Percentiles rank a stretch among this genome's conserved stretches.
Conservation (phyloP, 257 asterid species). For the Penstemon davidsonii region DNA sequence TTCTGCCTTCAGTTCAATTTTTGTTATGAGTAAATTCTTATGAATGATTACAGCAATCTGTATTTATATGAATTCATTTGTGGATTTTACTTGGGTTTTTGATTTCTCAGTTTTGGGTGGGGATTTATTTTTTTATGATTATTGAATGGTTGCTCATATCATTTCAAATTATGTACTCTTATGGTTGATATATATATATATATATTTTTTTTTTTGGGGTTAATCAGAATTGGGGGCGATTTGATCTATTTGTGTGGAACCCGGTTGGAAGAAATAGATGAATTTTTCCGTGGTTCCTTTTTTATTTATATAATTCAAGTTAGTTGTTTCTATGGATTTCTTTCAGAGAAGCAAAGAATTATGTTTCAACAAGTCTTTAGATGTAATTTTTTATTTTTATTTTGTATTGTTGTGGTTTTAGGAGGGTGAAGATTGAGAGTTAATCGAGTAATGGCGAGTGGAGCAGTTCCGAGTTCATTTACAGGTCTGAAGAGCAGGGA, state of each 20-base stretch:
- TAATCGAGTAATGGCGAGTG: conserved; percentile 68
- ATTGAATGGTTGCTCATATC: neutral
- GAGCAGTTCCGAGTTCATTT: conserved; percentile 83
- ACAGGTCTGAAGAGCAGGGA: conserved; percentile 66
- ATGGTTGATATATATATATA: conserved; percentile 20
- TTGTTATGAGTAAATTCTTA: neutral
- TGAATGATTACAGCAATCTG: neutral
- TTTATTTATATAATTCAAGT: neutral
- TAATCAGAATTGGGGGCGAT: conserved; percentile 2
- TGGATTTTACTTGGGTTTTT: neutral
- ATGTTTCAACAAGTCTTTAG: neutral
- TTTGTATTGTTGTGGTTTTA: conserved; percentile 30
- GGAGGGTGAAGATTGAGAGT: conserved; percentile 34
- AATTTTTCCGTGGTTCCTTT: neutral
- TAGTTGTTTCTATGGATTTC: neutral
- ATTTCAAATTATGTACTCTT: conserved; percentile 4
- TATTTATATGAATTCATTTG: neutral
- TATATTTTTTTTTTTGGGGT: neutral
- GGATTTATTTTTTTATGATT: neutral
- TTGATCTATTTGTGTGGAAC: conserved; percentile 5
- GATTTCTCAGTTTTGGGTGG: conserved; percentile 13
- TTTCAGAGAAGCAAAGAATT: neutral
- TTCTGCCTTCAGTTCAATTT: conserved; percentile 10
- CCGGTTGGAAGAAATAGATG: conserved; percentile 1
- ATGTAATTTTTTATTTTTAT: neutral